Evolutionary conservation across 441 rosid species (phyloP).

Genomic region (Gossypium lobatum): DNA sequence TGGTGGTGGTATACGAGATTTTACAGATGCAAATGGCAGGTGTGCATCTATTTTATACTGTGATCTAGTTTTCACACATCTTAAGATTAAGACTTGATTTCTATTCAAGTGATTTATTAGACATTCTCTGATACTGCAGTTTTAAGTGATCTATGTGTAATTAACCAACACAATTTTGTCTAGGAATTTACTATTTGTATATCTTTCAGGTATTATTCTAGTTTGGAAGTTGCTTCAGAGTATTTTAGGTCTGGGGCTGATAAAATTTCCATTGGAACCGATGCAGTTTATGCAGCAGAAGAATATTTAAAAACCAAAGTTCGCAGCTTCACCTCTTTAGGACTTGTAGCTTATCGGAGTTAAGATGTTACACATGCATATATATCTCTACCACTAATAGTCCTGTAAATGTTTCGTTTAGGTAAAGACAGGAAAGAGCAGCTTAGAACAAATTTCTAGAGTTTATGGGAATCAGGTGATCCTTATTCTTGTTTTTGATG

Average conservation of each 20-base stretch:
- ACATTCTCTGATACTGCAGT: neutral
- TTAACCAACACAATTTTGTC: neutral
- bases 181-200: neutral
- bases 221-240: constrained; percentile 97
- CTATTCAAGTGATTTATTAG: neutral
- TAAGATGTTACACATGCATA: constrained; percentile 6
- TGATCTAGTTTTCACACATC: neutral
- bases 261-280: constrained; percentile 92
- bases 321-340: constrained; percentile 22
- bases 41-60: constrained; percentile 13
- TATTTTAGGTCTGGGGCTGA: constrained; percentile 97
- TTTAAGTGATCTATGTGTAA: neutral
- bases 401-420: constrained; percentile 24
- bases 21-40: constrained; percentile 93
- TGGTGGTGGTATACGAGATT: constrained; percentile 98
- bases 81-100: neutral
- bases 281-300: constrained; percentile 88
- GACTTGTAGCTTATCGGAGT: constrained; percentile 4
- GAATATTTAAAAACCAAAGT: constrained; percentile 76
- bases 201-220: constrained; percentile 75
- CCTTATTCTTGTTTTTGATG: constrained; percentile 11
- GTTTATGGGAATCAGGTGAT: constrained; percentile 93
- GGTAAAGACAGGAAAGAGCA: constrained; percentile 87
- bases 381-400: constrained; percentile 14
- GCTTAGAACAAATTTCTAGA: constrained; percentile 89